Evolutionary conservation across 805 yeast species (phyloP).

Genomic region (Lachancea nothofagi): DNA sequence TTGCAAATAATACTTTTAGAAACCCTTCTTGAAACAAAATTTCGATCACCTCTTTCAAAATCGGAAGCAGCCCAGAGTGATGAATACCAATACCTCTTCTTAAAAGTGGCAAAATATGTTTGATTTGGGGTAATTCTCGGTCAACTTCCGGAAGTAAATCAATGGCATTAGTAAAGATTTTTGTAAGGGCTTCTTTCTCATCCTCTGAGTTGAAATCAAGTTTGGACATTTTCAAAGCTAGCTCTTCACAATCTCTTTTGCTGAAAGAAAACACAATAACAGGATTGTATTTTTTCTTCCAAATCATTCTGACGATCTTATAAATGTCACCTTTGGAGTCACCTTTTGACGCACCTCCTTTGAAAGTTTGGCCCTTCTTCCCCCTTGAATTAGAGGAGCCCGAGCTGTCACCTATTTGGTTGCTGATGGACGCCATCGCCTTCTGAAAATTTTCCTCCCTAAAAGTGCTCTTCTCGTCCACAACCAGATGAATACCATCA

Average conservation of each 20-base stretch:
- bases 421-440: conserved; percentile 92
- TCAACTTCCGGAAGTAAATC: conserved; percentile 84
- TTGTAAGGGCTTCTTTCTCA: conserved; percentile 84
- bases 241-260: conserved; percentile 91
- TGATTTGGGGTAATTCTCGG: conserved; percentile 89
- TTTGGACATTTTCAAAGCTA: conserved; percentile 93
- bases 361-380: conserved; percentile 76
- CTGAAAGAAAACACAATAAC: conserved; percentile 98
- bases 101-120: conserved; percentile 80
- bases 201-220: conserved; percentile 91
- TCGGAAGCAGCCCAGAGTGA: conserved; percentile 93
- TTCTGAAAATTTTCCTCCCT: conserved; percentile 97
- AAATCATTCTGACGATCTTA: conserved; percentile 96
- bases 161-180: conserved; percentile 87
- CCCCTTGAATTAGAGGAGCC: conserved; percentile 49
- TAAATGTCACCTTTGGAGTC: conserved; percentile 79
- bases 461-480: conserved; percentile 93
- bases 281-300: conserved; percentile 93
- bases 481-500: conserved; percentile 94
- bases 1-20: conserved; percentile 89
- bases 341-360: conserved; percentile 68
- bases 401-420: conserved; percentile 80
- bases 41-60: conserved; percentile 90
- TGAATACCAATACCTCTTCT: conserved; percentile 98
- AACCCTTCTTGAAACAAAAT: conserved; percentile 95